Base-by-base conservation (phyloP, 2,329 filamentous ascomycete species). In the Torrubiella hemipterigena region DNA sequence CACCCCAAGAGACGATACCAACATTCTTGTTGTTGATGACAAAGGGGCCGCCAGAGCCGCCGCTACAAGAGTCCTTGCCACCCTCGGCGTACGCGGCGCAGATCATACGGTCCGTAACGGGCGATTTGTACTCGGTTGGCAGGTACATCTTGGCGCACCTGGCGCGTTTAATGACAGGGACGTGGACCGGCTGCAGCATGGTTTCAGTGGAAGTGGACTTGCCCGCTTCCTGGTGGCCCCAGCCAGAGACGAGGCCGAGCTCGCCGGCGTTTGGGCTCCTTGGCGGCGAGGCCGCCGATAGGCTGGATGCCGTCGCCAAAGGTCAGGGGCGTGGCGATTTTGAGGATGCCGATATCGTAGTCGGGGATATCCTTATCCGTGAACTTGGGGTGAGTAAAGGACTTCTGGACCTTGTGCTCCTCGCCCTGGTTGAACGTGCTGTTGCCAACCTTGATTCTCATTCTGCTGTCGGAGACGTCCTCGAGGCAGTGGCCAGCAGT, bases 201-300 rank as follows among this genome's bases (percentile, higher is more conserved):
- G 12, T 14, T 14, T 24, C 22, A 5, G 22, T 6, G 10, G 14
- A 14, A 12, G 12, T 24, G n/a, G n/a, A n/a, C n/a, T n/a, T n/a
- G n/a, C n/a, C n/a, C n/a, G n/a, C n/a, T n/a, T n/a, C n/a, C n/a
- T n/a, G n/a, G n/a, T n/a, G n/a, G 22, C 22, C 22, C 22, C 22
- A 24, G 22, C 22, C 22, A n/a, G 22, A 24, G 12, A 24, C 22
- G 11, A 24, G 22, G 6, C 12, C 22, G 10, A 24, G 22, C 6
- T 11, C 14, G 34, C 33, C 17, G 12, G 15, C 15, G 32, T 26
- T 27, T 29, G n/a, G 32, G 32, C 35, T 41, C 34, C 27, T 29
- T 12, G 37, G 39, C 23, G 32, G 38, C 21, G n/a, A 35, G 10
- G 15, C 27, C 3, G 34, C 39, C n/a, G 20, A 30, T n/a, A 24